Base-by-base conservation (phyloP, 495 filamentous ascomycete genomes). In the Neurospora sp. region DNA sequence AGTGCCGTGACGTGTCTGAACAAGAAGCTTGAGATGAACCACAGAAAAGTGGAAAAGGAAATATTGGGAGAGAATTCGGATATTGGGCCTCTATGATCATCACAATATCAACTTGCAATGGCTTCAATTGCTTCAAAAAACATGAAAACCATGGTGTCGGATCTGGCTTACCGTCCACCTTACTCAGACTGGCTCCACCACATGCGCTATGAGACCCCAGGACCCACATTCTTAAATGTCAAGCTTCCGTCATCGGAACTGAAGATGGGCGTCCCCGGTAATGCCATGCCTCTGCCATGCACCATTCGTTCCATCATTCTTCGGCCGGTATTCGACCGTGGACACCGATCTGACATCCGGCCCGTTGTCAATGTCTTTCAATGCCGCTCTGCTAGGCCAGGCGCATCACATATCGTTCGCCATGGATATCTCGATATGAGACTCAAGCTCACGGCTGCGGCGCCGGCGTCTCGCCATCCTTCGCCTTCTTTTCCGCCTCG, bases 401-500 rank as follows among this genome's bases (percentile, higher is more conserved):
- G 35, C 9, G 39, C 69, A 38, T 38, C 10, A 16, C 31, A 70
- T 20, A 70, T 20, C 12, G 9, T 70, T 11, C 18, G 2, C 35
- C 27, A 39, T 44, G n/a, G 10, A 20, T 20, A 10, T 39, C 37
- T 20, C 69, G 4, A 20, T 4, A 12, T 70, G 35, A 20, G 35
- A 69, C 12, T 39, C 18, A 11, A 5, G 23, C 31, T 82, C 73
- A 81, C 46, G 74, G 77, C 71, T 77, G 75, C 16, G 71, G 71
- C 11, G 71, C 75, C 73, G 74, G 78, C 11, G 69, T 72, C 27
- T 75, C 76, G n/a, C 46, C 76, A 27, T 74, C 41, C 14, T 38
- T 70, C 27, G 76, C 62, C 73, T 78, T 79, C 23, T 73, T 76
- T 20, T 66, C 54, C 54, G 31, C 54, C 54, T 81, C 79, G 3